Base-by-base conservation (phyloP, 345 rosid species). In the Crucihimalaya himalaica region DNA sequence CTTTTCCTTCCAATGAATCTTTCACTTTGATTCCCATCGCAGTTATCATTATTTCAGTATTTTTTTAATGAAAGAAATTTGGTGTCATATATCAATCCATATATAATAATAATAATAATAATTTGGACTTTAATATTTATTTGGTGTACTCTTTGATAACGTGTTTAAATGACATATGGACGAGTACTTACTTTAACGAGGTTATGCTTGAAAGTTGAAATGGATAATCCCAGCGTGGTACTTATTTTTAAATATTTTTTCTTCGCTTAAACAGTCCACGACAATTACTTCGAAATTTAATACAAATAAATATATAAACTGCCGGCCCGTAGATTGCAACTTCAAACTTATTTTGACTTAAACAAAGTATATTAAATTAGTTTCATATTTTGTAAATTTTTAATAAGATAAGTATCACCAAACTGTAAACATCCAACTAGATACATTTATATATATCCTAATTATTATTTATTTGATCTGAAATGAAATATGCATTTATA, bases 361-460 rank as follows among this genome's bases (percentile, higher is more conserved):
- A 27, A 43, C 28, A 32, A 61, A 25, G n/a, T n/a, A n/a, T n/a
- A n/a, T 13, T 59, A 32, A 40, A 8, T 54, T 60, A 60, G 28
- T 67, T 39, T 8, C 34, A 31, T 34, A 31, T 40, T 19, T 20
- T 39, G 35, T 29, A 10, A 3, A 3, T 37, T 34, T 46, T 5
- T 19, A 40, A 28, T 32, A 68, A 54, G 58, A 62, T 64, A 70
- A 70, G 67, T 64, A 70, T 63, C 50, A 20, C 18, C 37, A 63
- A 70, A 47, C 72, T 23, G 66, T 71, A 65, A 57, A 64, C 76
- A 77, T 71, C 80, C 76, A 77, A 77, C 80, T 48, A 57, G 6
- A 77, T 39, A 50, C 71, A 63, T 77, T 37, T 63, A 61, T 61
- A 63, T 32, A 32, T 54, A 72, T 12, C 15, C 12, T 16, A 45